phyloP scores from a whole-genome alignment of 2,329 filamentous ascomycete species.

The Rasamsonia emersonii region DNA sequence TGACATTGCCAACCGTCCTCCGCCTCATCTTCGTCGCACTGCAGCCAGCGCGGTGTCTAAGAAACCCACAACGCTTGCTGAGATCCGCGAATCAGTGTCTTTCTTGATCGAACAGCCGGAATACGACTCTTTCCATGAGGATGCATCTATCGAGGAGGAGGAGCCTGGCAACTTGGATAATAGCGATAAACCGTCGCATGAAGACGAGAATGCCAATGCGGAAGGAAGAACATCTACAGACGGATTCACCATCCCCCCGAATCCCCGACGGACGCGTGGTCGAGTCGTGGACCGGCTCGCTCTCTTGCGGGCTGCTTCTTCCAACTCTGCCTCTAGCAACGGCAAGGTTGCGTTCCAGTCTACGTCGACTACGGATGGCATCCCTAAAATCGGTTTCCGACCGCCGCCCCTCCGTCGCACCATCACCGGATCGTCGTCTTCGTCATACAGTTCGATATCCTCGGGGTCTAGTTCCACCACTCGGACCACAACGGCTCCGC shows the following conservation, averaged over 20 bases:
- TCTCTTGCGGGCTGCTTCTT: slow-evolving; percentile 37
- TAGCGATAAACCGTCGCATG: slow-evolving; percentile 16
- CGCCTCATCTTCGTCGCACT: slow-evolving; percentile 55
- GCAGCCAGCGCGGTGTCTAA: slow-evolving; percentile 44
- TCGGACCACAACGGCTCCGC: slow-evolving; percentile 18
- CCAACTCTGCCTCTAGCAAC: slow-evolving; percentile 28
- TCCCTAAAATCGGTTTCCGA: slow-evolving; percentile 23
- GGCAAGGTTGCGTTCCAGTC: slow-evolving; percentile 27
- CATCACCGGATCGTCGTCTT: slow-evolving; percentile 20
- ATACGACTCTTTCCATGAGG: slow-evolving; percentile 46
- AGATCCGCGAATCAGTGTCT: slow-evolving; percentile 76
- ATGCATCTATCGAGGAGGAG: slow-evolving; percentile 42
- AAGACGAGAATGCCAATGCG: slow-evolving; percentile 19
- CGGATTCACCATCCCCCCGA: slow-evolving; percentile 19
- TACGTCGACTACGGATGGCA: slow-evolving; percentile 10
- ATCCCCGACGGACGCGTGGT: slow-evolving; percentile 31
- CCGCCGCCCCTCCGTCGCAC: slow-evolving; percentile 23
- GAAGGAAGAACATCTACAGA: slow-evolving; percentile 12
- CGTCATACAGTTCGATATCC: slow-evolving; percentile 14
- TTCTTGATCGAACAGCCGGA: slow-evolving; percentile 67
- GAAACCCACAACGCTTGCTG: slow-evolving; percentile 65
- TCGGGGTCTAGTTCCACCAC: slow-evolving; percentile 17
- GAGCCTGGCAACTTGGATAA: slow-evolving; percentile 43
- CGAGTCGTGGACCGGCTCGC: slow-evolving; percentile 38
- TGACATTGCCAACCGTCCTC: slow-evolving; percentile 44